Conservation (phyloP, 2,329 filamentous ascomycete genomes). For the Diaporthe destruens region DNA sequence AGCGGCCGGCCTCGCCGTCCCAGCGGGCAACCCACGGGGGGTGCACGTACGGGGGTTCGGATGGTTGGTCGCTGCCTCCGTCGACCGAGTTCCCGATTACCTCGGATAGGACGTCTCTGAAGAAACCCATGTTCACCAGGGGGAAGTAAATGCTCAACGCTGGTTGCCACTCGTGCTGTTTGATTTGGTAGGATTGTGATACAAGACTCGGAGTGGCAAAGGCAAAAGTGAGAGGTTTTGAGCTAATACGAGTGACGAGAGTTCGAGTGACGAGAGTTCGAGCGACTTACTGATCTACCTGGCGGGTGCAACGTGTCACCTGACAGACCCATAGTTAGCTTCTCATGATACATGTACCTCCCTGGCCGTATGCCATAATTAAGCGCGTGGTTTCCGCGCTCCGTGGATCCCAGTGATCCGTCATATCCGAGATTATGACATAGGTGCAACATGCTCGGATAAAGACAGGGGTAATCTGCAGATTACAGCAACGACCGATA, state of each 20-base stretch:
- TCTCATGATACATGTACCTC: slow-evolving; percentile 5
- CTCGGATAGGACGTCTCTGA: slow-evolving; percentile 33
- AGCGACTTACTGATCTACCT: neutral
- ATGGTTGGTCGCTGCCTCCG: slow-evolving; percentile 27
- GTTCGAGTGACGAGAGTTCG: neutral
- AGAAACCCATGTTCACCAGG: slow-evolving; percentile 30
- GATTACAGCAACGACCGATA: too few species aligned
- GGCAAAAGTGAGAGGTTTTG: neutral
- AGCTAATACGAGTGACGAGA: neutral
- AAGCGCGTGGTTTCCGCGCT: slow-evolving; percentile 10
- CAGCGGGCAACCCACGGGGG: slow-evolving; percentile 35
- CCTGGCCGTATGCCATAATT: neutral
- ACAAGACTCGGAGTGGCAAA: neutral
- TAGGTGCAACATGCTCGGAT: neutral
- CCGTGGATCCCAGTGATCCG: slow-evolving; percentile 5
- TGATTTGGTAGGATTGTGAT: neutral
- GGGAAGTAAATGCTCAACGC: neutral
- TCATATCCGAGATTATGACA: neutral
- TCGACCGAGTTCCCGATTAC: slow-evolving; percentile 25
- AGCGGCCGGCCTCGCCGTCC: slow-evolving; percentile 37
- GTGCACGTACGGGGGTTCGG: slow-evolving; percentile 37
- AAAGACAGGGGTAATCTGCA: neutral
- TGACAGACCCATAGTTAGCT: neutral
- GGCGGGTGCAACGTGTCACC: slow-evolving; percentile 9
- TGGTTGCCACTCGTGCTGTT: too few species aligned